Evolutionary conservation across 768 basidiomycete species (phyloP), one percentile per base, ranked within the genome.

Genomic region (Leccinum boreale): DNA sequence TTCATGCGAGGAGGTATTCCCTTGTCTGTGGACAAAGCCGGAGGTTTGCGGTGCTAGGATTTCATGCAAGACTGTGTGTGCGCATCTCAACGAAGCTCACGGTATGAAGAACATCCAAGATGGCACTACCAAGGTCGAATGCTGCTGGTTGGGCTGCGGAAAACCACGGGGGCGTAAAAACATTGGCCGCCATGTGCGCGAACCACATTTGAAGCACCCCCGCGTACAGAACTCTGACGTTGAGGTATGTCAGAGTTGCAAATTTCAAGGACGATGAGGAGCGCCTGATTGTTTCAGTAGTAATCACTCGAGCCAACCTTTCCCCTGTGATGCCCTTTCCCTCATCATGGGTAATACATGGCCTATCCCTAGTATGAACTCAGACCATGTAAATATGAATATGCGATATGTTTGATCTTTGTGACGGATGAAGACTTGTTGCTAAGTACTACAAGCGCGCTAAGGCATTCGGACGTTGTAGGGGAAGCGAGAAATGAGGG

Each of bases 101-200:
- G 35, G 15, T 5, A 11, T 66, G 26, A 52, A 14, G 19, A 6
- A 3, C 1, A 29, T 6, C 1, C 1, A 10, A 1, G 26, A 14
- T 28, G 28, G 28, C 0, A 2, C 2, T 2, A 0, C 0, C 3
- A 12, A 2, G 28, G 1, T 45, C 8, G 0, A 0, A 0, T 65
- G 64, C 5, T 0, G 1, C 0, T 66, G 61, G 64, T 0, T 2
- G 0, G 55, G 28, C 0, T 64, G 61, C 36, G 0, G 0, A 3
- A 35, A 23, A 21, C 0, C 0, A 0, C 1, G 23, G 21, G 1
- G 0, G 6, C 29, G 24, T 4, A 60, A 67, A 6, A 64, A 58
- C 17, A 50, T 60, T 4, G 1, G 0, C 4, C 61, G 65, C 0
- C 65, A 65, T 2, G 4, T 56, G 3, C 4, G 5, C 0, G 65